phyloP scores from a whole-genome alignment of 2,329 filamentous ascomycete genomes.

The Furcasterigmium sp. region DNA sequence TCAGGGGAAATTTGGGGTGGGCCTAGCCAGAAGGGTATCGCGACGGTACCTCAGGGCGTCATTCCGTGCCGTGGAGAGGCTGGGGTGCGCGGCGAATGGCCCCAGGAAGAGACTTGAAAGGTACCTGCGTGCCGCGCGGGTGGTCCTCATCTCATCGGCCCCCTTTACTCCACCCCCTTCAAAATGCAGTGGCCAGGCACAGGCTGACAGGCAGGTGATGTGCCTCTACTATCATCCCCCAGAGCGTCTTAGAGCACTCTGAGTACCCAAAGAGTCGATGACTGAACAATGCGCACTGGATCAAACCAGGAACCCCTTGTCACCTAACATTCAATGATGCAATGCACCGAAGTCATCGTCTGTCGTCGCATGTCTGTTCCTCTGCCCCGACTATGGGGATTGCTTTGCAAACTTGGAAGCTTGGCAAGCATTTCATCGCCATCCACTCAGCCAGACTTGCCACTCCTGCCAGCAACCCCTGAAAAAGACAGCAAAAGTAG shows the following conservation, averaged over 20 bases:
- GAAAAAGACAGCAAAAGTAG: conserved; percentile 1
- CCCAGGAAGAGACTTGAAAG: neutral
- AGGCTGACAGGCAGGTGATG: neutral
- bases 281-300: neutral
- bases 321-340: neutral
- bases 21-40: neutral
- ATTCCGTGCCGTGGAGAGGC: neutral
- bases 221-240: neutral
- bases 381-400: neutral
- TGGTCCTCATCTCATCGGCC: conserved; percentile 1
- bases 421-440: neutral
- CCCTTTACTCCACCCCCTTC: neutral
- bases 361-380: neutral
- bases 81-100: too few species aligned
- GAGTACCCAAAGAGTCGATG: neutral
- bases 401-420: neutral
- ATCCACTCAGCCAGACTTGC: neutral
- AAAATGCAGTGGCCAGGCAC: neutral
- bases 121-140: neutral
- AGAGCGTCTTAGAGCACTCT: neutral
- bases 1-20: conserved; percentile 3
- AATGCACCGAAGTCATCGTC: neutral
- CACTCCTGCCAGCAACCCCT: neutral
- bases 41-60: neutral
- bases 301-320: neutral